Evolutionary conservation across 768 basidiomycete species (phyloP).

Genomic region (Chalciporus pseudorubinellus): DNA sequence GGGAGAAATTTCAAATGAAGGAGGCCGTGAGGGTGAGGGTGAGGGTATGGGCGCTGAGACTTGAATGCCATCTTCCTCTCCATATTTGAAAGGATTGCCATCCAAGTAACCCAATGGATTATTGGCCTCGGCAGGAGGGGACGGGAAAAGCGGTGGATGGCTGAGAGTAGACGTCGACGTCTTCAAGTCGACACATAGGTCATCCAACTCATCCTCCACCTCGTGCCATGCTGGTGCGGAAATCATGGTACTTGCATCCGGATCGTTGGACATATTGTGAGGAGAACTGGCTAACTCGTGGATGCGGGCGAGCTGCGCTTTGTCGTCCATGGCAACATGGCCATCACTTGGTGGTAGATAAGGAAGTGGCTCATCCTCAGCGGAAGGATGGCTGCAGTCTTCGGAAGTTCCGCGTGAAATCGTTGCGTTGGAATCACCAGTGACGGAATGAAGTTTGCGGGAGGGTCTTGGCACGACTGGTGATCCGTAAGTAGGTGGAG

Average conservation of each 20-base stretch:
- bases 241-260: conserved; percentile 19
- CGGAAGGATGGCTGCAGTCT: conserved; percentile 1
- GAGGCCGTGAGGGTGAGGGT: conserved; percentile 45
- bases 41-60: conserved; percentile 35
- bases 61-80: conserved; percentile 29
- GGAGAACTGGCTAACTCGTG: conserved; percentile 53
- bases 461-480: conserved; percentile 19
- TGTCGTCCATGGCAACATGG: conserved; percentile 70
- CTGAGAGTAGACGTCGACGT: conserved; percentile 8
- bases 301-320: conserved; percentile 52
- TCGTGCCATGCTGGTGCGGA: conserved; percentile 58
- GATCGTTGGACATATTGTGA: conserved; percentile 25
- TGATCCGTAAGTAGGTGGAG: conserved; percentile 47
- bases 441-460: conserved; percentile 6
- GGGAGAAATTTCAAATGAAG: conserved; percentile 41
- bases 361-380: conserved; percentile 22
- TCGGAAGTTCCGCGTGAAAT: conserved; percentile 15
- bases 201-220: conserved; percentile 40
- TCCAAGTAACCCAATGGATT: conserved; percentile 37
- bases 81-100: conserved; percentile 38
- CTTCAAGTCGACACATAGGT: conserved; percentile 7
- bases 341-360: conserved; percentile 39
- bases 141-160: conserved; percentile 25
- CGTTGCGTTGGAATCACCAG: conserved; percentile 5
- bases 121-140: conserved; percentile 41